These are phyloP conservation scores for Gynostemma pentaphyllum DNA, from an alignment of 306 rosid genomes.

Conservation along the genomic window DNA sequence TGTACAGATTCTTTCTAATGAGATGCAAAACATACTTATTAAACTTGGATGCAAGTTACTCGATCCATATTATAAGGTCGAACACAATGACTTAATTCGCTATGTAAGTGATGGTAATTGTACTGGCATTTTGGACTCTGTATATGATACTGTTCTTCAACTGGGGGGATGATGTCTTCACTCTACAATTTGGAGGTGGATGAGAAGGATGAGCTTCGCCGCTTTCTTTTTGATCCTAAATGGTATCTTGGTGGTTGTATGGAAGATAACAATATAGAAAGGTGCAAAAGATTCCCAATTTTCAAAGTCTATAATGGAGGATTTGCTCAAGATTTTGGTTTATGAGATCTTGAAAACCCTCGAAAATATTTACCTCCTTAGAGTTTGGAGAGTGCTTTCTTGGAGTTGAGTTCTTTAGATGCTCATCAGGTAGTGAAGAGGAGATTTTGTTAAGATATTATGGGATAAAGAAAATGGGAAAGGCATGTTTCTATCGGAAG, in stretches of 20 bases:
- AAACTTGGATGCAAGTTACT: slow-evolving; percentile 78
- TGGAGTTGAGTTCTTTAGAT: slow-evolving; percentile 60
- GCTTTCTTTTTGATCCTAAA: slow-evolving; percentile 76
- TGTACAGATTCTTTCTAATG: slow-evolving; percentile 45
- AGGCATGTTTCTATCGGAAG: slow-evolving; percentile 53
- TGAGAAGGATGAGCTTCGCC: slow-evolving; percentile 65
- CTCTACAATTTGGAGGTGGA: slow-evolving; percentile 46
- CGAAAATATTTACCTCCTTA: slow-evolving; percentile 60
- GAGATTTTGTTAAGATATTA: slow-evolving; percentile 64
- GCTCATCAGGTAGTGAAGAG: slow-evolving; percentile 49
- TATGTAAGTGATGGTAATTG: slow-evolving; percentile 63
- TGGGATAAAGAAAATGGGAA: slow-evolving; percentile 84
- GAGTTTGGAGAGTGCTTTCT: slow-evolving; percentile 64
- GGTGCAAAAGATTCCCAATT: slow-evolving; percentile 72
- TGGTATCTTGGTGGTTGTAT: slow-evolving; percentile 70
- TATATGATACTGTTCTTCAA: slow-evolving; percentile 39
- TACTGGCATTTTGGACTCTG: slow-evolving; percentile 56
- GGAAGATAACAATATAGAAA: slow-evolving; percentile 39
- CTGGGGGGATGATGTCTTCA: slow-evolving; percentile 37
- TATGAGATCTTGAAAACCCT: slow-evolving; percentile 69
- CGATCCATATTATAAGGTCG: slow-evolving; percentile 45
- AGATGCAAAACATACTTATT: slow-evolving; percentile 42
- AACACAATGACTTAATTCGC: slow-evolving; percentile 53
- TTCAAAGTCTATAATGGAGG: slow-evolving; percentile 48
- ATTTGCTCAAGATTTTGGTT: slow-evolving; percentile 37